Base-by-base conservation (phyloP, 208 protist genomes). In the Wallacemonas sp. region DNA sequence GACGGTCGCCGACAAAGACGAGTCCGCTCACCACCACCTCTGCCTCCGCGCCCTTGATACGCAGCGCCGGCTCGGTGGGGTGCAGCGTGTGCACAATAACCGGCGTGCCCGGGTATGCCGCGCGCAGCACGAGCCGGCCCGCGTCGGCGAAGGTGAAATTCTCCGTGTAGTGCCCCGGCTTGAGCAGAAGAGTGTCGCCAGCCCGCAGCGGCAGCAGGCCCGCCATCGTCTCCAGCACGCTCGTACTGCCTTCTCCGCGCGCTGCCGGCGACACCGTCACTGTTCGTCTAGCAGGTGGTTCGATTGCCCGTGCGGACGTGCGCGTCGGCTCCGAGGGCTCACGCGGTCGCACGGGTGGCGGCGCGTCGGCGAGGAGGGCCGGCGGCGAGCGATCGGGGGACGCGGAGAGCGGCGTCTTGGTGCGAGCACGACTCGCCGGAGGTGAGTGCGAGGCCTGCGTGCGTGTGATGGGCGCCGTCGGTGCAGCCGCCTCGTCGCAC, bases 101-200 rank as follows among this genome's bases (percentile, higher is more conserved):
- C 8, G 76, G 57, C 18, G 80, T 79, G 1, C 87, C 87, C n/a
- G 83, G 83, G 61, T 72, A 77, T 8, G 75, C 80, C 16, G 76
- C 77, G 18, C 75, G 67, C 31, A 93, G 23, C 65, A 82, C 75
- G 8, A 89, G 54, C 0, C 23, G 32, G 7, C 81, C 81, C 54
- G 66, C 74, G 59, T 75, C 38, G 26, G 77, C 41, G 26, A 93
- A 61, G 31, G 39, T 4, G 18, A 89, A 28, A 41, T 67, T 77
- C 64, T 87, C 87, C 48, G 81, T 66, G 70, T 93, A 93, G 10
- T 87, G 74, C 14, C 87, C 87, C 2, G 83, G 82, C 55, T 81
- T 59, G 36, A 93, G 73, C 32, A 69, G 41, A 18, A 90, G 28
- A 25, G 73, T 76, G 61, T 77, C 76, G 5, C 72, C 66, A 5